Percentiles rank a stretch among this genome's conserved stretches.
These are phyloP conservation scores for Nicotiana sylvestris DNA, from an alignment of 257 asterid genomes.

Conservation along the genomic window DNA sequence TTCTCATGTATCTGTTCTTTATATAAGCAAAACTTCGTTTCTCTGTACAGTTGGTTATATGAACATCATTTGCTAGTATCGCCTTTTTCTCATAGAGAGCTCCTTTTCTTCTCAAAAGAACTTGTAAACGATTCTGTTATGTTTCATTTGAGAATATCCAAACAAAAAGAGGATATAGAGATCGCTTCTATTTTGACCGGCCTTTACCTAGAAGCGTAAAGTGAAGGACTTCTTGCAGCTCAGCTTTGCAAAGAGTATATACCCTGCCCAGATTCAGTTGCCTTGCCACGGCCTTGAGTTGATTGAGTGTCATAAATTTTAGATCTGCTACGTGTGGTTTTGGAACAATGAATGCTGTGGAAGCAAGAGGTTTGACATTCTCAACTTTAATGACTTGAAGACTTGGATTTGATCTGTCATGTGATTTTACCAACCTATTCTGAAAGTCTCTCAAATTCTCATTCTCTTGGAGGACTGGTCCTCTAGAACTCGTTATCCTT, in stretches of 20 bases:
- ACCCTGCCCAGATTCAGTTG: constrained; percentile 22
- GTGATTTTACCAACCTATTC: background rate
- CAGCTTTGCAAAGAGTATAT: constrained; percentile 28
- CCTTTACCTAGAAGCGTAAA: background rate
- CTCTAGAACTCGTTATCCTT: background rate
- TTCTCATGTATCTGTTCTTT: background rate
- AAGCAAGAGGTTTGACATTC: background rate
- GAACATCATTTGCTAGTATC: constrained; percentile 4
- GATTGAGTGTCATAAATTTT: constrained; percentile 5
- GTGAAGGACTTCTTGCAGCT: constrained; percentile 23
- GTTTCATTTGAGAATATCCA: background rate
- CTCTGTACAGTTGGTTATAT: background rate
- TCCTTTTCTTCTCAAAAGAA: background rate
- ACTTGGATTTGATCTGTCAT: constrained; percentile 1
- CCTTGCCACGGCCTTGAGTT: constrained; percentile 41
- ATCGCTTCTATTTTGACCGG: background rate
- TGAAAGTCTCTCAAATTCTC: constrained; percentile 12
- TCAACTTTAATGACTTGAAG: constrained; percentile 3
- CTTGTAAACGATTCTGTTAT: background rate
- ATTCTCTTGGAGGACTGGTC: constrained; percentile 12
- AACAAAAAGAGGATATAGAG: background rate
- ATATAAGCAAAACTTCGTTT: background rate
- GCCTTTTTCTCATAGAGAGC: background rate
- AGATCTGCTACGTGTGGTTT: background rate
- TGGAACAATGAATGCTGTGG: constrained; percentile 8